Evolutionary conservation across 345 rosid genomes (phyloP).

Genomic region (Eucalyptus globulus): DNA sequence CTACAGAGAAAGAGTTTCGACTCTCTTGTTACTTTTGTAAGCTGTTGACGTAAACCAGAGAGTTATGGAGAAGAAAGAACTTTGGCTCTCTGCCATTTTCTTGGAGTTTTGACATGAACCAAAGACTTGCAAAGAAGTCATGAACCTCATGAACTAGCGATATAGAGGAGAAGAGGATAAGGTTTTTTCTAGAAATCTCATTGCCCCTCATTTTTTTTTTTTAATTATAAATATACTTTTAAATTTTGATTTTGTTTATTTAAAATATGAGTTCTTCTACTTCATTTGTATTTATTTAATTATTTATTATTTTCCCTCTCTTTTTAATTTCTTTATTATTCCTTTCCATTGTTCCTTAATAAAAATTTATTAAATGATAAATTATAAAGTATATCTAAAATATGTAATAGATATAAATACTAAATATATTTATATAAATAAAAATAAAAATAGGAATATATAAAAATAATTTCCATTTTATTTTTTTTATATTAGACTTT

Average conservation of each 20-base stretch:
- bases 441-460: background rate
- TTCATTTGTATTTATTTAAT: background rate
- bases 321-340: background rate
- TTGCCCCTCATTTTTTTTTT: background rate
- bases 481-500: background rate
- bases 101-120: background rate
- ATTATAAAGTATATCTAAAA: background rate
- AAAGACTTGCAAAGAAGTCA: background rate
- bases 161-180: background rate
- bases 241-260: background rate
- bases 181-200: background rate
- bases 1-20: background rate
- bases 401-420: background rate
- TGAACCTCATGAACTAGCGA: background rate
- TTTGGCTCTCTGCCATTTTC: background rate
- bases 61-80: accelerated
- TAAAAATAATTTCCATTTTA: background rate
- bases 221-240: background rate
- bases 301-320: background rate
- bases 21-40: background rate
- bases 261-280: background rate
- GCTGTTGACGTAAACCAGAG: accelerated
- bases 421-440: background rate
- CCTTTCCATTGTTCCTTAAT: background rate
- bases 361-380: background rate